These are phyloP conservation scores for Tetradesmus lagerheimii DNA, from an alignment of 139 green algal species.

Conservation along the genomic window DNA sequence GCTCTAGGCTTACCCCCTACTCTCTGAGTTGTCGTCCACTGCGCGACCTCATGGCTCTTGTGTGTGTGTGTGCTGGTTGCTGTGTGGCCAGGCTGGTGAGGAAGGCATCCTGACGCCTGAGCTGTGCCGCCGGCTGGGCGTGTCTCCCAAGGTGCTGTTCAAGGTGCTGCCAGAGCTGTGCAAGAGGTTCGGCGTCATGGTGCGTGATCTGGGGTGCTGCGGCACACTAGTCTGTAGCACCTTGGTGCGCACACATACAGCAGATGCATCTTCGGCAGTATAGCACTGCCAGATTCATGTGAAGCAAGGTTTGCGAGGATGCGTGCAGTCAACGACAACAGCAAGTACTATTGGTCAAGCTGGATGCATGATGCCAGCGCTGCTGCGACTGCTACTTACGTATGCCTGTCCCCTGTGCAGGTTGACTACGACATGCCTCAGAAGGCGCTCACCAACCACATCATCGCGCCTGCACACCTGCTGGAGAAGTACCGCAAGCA, in stretches of 20 bases:
- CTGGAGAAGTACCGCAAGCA: constrained; percentile 37
- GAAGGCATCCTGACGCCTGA: constrained; percentile 22
- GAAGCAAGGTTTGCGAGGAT: not conserved
- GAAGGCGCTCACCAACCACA: constrained; percentile 55
- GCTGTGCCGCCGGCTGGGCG: not conserved
- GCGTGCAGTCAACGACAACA: not conserved
- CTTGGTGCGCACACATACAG: no score
- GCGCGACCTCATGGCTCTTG: not conserved
- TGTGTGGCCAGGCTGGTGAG: constrained; percentile 11
- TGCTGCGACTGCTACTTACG: not conserved
- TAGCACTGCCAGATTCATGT: not conserved
- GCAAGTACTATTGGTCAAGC: not conserved
- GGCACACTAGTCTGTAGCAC: not conserved
- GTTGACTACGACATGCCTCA: constrained; percentile 45
- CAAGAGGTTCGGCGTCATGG: constrained; percentile 30
- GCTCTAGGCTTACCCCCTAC: no score
- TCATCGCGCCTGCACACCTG: constrained; percentile 55
- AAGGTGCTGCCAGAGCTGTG: constrained; percentile 50
- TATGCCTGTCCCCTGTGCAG: not conserved
- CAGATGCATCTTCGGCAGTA: no score
- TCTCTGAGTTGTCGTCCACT: no score
- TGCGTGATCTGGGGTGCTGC: not conserved
- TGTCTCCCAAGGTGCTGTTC: not conserved
- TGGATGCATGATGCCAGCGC: not conserved
- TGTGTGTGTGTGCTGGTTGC: not conserved